A percentile compares a stretch with the other conserved stretches of the same genome.
Conservation (phyloP, 441 rosid species). For the Melastoma candidum region DNA sequence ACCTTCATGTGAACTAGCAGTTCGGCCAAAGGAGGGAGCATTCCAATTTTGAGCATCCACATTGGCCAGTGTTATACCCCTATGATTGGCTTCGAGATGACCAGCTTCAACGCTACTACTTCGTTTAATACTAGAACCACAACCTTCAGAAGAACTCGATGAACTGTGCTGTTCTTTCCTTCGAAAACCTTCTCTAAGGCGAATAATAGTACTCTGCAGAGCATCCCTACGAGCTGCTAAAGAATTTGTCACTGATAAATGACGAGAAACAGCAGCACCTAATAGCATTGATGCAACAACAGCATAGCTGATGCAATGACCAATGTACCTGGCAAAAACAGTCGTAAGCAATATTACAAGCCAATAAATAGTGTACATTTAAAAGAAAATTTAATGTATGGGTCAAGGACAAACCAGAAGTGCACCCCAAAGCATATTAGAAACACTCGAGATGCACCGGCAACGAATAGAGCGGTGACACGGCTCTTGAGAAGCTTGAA, state of each 20-base stretch:
- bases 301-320: conserved; percentile 96
- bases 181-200: conserved; percentile 96
- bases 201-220: conserved; percentile 89
- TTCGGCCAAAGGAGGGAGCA: conserved; percentile 42
- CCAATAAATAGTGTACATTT: not conserved
- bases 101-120: conserved; percentile 91
- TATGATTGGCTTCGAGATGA: conserved; percentile 59
- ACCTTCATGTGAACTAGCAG: conserved; percentile 79
- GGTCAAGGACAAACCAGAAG: conserved; percentile 69
- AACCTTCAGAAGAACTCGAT: conserved; percentile 98
- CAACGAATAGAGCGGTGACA: conserved; percentile 82
- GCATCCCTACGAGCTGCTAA: conserved; percentile 99
- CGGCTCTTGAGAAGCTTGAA: conserved; percentile 94
- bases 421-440: conserved; percentile 99
- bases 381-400: conserved; percentile 6
- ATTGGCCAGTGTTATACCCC: conserved; percentile 36
- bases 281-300: conserved; percentile 94
- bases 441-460: conserved; percentile 86
- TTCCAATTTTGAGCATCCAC: conserved; percentile 50
- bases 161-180: conserved; percentile 87
- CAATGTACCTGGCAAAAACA: conserved; percentile 74
- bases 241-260: conserved; percentile 82
- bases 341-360: not conserved
- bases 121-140: conserved; percentile 95
- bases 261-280: conserved; percentile 97